Base-by-base conservation (phyloP, 305 asterid genomes). In the Fraxinus nigra region DNA sequence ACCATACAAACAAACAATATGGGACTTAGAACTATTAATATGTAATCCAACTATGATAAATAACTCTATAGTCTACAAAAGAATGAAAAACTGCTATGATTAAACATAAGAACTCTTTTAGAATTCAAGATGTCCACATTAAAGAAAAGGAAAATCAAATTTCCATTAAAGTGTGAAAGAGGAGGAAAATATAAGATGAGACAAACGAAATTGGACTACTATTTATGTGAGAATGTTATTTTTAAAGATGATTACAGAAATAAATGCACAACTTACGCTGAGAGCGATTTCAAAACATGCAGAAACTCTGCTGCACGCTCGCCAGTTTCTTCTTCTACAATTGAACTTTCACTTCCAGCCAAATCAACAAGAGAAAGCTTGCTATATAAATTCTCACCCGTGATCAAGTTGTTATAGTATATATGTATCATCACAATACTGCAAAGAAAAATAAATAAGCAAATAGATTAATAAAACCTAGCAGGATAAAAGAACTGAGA, bases 361-460 rank as follows among this genome's bases (percentile, higher is more conserved):
- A 97, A 92, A 89, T 97, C 99, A 87, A 93, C 90, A 61, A 97
- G 93, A 86, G 97, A 90, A 86, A 97, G 97, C 90, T 93, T 97
- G 91, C 99, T 97, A 83, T 92, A 91, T 81, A 85, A 83, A 69
- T 88, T 92, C 90, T 97, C 99, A 82, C 95, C 97, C 73, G 97
- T 97, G 91, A 95, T 90, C 92, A 85, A 78, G 90, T 97, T 97
- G 89, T 86, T 88, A 87, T 92, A 92, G 88, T 92, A 93, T 87
- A 92, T 89, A 74, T 97, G 98, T 86, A 92, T 84, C 83, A 89
- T 90, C 89, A 97, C 90, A 82, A 97, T 85, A 97, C 99, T 97
- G 90, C 86, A 84, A 86, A 87, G 24, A 54, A 54, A 54, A 54
- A 54, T 54, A 54, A 83, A 59, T 13, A 84, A 83, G 56, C 61